These are phyloP conservation scores for Microascus cirrosus DNA, from an alignment of 2,329 filamentous ascomycete genomes.

Conservation along the genomic window DNA sequence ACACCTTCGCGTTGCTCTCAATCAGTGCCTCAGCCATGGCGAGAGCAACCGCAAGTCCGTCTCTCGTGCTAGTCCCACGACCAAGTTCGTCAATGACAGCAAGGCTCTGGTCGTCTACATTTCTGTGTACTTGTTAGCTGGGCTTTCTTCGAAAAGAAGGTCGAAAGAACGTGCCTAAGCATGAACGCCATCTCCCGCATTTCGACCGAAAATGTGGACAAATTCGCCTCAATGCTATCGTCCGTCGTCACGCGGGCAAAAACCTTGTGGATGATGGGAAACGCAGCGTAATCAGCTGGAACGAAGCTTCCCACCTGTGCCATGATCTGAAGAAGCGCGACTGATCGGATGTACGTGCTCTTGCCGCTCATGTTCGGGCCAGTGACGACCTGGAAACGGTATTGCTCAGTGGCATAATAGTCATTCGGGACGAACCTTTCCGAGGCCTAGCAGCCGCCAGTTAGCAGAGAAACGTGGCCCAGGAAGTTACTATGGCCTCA, in stretches of 20 bases:
- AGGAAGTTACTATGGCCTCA: conserved; percentile 10
- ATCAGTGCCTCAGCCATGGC: conserved; percentile 84
- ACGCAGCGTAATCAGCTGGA: conserved; percentile 71
- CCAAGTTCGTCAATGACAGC: conserved; percentile 88
- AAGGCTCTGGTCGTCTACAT: conserved; percentile 66
- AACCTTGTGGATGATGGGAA: conserved; percentile 70
- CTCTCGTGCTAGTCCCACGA: conserved; percentile 76
- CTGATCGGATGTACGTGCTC: conserved; percentile 81
- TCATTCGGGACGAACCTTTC: conserved; percentile 78
- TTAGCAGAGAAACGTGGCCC: neutral
- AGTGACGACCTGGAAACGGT: conserved; percentile 84
- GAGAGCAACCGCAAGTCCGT: conserved; percentile 81
- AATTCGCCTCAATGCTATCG: conserved; percentile 79
- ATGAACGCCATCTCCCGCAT: conserved; percentile 97
- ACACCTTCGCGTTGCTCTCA: conserved; percentile 66
- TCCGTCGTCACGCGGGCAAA: conserved; percentile 83
- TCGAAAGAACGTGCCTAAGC: conserved; percentile 35
- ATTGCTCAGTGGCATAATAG: conserved; percentile 69
- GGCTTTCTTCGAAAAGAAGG: neutral
- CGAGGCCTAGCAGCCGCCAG: conserved; percentile 13
- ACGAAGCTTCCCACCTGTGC: conserved; percentile 88
- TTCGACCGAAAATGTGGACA: conserved; percentile 87
- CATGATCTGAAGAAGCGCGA: conserved; percentile 83
- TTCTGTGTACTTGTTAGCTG: conserved; percentile 26
- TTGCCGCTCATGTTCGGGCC: conserved; percentile 99